Evolutionary conservation across 768 basidiomycete species (phyloP).

Genomic region (Gloeostereum incarnatum): DNA sequence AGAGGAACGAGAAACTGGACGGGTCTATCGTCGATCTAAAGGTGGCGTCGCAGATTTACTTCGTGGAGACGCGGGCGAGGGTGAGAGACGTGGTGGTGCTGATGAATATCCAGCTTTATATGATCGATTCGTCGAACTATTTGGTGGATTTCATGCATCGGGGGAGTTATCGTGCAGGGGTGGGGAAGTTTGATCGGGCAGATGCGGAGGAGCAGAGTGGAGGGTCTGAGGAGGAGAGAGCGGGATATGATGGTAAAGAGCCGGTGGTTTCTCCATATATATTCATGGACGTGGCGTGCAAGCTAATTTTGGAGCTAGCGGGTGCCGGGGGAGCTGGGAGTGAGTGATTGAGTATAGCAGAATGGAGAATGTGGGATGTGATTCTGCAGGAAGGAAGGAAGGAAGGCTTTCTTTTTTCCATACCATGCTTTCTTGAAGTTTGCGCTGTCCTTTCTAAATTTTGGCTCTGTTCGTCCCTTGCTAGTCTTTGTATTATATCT

Average conservation of each 20-base stretch:
- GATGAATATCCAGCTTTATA: conserved; percentile 97
- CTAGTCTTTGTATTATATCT: too few relatives aligned
- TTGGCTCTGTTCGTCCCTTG: too few relatives aligned
- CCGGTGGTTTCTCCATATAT: conserved; percentile 81
- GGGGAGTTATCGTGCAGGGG: conserved; percentile 80
- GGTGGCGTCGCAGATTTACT: conserved; percentile 70
- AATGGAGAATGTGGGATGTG: neutral
- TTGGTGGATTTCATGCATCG: conserved; percentile 98
- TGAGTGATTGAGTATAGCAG: neutral
- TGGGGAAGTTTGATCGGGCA: conserved; percentile 46
- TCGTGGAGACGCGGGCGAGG: conserved; percentile 87
- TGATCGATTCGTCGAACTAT: conserved; percentile 93
- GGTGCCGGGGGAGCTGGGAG: conserved; percentile 22
- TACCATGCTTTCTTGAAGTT: conserved; percentile 14
- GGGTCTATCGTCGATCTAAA: conserved; percentile 50
- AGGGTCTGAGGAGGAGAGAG: neutral
- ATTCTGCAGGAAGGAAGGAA: neutral
- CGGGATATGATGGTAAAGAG: conserved; percentile 32
- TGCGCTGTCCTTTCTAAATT: too few relatives aligned
- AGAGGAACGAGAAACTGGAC: conserved; percentile 48
- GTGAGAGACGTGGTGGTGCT: conserved; percentile 89
- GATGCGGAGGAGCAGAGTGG: conserved; percentile 36
- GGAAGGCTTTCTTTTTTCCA: neutral
- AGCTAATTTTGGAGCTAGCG: conserved; percentile 89
- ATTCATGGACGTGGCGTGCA: conserved; percentile 94